Evolutionary conservation across 2,329 filamentous ascomycete species (phyloP).

Genomic region (Colletotrichum lindemuthianum): DNA sequence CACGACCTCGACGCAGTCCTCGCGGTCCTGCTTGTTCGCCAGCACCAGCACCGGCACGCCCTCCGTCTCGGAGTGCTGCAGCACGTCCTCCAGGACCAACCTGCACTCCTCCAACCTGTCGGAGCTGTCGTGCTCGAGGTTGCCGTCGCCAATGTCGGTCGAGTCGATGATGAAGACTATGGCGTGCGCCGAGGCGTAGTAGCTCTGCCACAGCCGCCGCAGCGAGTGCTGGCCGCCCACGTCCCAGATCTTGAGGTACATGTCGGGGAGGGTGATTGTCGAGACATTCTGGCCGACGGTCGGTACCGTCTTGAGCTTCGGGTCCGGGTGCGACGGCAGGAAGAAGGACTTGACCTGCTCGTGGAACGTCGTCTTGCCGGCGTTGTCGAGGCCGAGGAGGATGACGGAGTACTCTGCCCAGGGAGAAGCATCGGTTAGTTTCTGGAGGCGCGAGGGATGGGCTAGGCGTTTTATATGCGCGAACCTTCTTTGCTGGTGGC

Average conservation of each 20-base stretch:
- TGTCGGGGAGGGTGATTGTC: conserved; percentile 88
- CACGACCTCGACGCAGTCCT: conserved; percentile 97
- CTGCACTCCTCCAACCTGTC: conserved; percentile 87
- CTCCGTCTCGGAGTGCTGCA: conserved; percentile 87
- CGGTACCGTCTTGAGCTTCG: conserved; percentile 86
- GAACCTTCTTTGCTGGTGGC: conserved; percentile 96
- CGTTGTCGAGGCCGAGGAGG: conserved; percentile 96
- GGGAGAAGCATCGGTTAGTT: conserved; percentile 22
- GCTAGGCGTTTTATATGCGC: conserved; percentile 34
- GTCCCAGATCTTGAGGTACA: conserved; percentile 99
- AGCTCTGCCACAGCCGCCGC: conserved; percentile 92
- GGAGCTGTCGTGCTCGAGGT: conserved; percentile 60
- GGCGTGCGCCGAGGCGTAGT: conserved; percentile 93
- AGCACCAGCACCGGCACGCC: conserved; percentile 92
- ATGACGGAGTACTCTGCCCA: conserved; percentile 91
- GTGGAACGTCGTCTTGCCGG: conserved; percentile 97
- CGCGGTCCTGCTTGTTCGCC: conserved; percentile 97
- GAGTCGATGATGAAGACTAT: conserved; percentile 98
- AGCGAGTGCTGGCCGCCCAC: conserved; percentile 93
- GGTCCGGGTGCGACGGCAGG: conserved; percentile 69
- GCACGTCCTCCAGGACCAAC: conserved; percentile 87
- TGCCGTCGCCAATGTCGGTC: conserved; percentile 89
- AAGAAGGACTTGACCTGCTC: conserved; percentile 95
- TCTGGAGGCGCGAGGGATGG: conserved; percentile 6
- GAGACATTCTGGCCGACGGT: conserved; percentile 98